These are phyloP conservation scores for Cutaneotrichosporon sp. DNA, from an alignment of 1,284 basidiomycete genomes.

Conservation along the genomic window DNA sequence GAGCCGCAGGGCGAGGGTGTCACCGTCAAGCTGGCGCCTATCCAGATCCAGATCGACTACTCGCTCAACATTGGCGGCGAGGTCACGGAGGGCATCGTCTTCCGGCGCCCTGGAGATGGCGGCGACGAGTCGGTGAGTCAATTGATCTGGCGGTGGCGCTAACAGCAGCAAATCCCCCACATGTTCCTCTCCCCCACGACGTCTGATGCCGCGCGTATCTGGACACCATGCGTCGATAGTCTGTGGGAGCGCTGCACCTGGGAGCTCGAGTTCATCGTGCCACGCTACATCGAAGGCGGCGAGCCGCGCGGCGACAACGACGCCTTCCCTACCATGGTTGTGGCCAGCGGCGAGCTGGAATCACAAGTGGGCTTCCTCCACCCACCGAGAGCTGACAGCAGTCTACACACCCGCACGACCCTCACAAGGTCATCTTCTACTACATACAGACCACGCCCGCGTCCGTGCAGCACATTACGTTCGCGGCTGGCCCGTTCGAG, in stretches of 20 bases:
- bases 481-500: slow-evolving; percentile 93
- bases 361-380: slow-evolving; percentile 71
- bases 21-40: slow-evolving; percentile 39
- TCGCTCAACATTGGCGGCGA: slow-evolving; percentile 40
- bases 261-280: slow-evolving; percentile 97
- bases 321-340: slow-evolving; percentile 75
- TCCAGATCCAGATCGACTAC: slow-evolving; percentile 52
- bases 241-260: slow-evolving; percentile 97
- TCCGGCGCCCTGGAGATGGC: slow-evolving; percentile 44
- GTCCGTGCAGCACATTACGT: slow-evolving; percentile 92
- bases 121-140: slow-evolving; percentile 64
- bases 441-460: slow-evolving; percentile 87
- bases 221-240: slow-evolving; percentile 96
- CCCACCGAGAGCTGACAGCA: slow-evolving; percentile 53
- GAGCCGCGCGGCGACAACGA: slow-evolving; percentile 55
- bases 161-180: slow-evolving; percentile 78
- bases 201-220: slow-evolving; percentile 87
- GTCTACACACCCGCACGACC: slow-evolving; percentile 91
- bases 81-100: slow-evolving; percentile 49
- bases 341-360: slow-evolving; percentile 90
- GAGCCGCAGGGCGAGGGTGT: slow-evolving; percentile 25
- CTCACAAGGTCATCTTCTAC: slow-evolving; percentile 91
- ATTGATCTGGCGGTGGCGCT: background rate
- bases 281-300: slow-evolving; percentile 72
- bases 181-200: slow-evolving; percentile 87